Base-by-base conservation (phyloP, 768 basidiomycete genomes). In the Pulveroboletus sp. region DNA sequence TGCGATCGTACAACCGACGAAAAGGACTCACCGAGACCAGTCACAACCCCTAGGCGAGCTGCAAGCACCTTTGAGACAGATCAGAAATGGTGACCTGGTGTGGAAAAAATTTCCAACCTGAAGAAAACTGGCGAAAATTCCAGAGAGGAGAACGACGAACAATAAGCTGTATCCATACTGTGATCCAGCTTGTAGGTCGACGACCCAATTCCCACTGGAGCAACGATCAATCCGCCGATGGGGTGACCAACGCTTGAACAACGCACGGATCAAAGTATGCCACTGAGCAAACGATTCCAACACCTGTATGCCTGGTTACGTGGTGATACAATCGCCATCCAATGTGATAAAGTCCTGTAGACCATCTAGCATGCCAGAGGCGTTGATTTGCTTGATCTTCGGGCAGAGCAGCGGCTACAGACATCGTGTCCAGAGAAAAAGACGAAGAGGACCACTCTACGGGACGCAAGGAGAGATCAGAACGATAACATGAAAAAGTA, bases 231-330 rank as follows among this genome's bases (percentile, higher is more conserved):
- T 10, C 10, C 14, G 44, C 14, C 17, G 39, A 32, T 47, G 33
- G 17, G 5, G 40, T 28, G 39, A 15, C 46, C n/a, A 46, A 31
- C n/a, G 30, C 26, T 14, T 24, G 14, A 11, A 49, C 8, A 15
- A 74, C 85, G 63, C 58, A 89, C 83, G 89, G 89, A 61, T 91
- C 89, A 61, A 90, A 89, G 67, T 93, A 94, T 0, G 91, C 92
- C 8, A 93, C 89, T 8, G 87, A 79, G 55, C 89, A 91, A 24
- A 94, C 81, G 41, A 92, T 72, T n/a, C 92, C 92, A 39, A 90
- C 83, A 5, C 92, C 92, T 3, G 80, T 78, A 63, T 89, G 88
- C 57, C 74, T 82, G 48, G 71, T 75, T 26, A 75, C 69, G 63
- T 89, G 86, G 57, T 75, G 73, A 39, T 71, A 61, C 21, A 77